These are phyloP conservation scores for Vitis amurensis DNA, from an alignment of 164 flowering plant genomes.

Conservation along the genomic window DNA sequence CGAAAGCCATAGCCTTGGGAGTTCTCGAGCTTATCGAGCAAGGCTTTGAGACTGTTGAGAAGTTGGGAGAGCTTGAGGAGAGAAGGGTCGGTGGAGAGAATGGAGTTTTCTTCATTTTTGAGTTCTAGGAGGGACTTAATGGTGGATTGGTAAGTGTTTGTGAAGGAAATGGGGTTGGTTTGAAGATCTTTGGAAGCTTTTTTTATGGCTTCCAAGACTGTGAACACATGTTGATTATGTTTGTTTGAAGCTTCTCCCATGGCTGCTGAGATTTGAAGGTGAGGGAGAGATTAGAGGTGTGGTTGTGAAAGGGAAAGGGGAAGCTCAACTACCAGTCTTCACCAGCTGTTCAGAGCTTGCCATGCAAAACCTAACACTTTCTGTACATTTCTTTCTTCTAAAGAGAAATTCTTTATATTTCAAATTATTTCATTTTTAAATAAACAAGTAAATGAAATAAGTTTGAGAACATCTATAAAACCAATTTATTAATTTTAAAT, in stretches of 20 bases:
- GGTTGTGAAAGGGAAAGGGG: no score
- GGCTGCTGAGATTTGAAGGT: background rate
- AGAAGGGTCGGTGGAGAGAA: conserved; percentile 13
- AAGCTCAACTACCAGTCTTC: no score
- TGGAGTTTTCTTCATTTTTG: background rate
- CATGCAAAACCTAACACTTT: no score
- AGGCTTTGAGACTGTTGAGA: conserved; percentile 16
- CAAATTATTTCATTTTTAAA: no score
- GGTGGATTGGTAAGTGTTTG: conserved; percentile 2
- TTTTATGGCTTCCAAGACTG: conserved; percentile 6
- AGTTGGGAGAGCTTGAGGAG: conserved; percentile 16
- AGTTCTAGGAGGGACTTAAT: conserved; percentile 20
- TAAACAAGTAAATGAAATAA: no score
- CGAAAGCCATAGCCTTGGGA: conserved; percentile 7
- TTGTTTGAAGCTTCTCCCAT: background rate
- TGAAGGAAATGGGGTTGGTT: conserved; percentile 5
- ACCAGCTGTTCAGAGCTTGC: no score
- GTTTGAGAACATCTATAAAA: no score
- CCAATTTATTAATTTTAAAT: no score
- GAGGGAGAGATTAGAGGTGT: background rate
- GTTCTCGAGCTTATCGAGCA: conserved; percentile 14
- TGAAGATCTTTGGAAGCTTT: conserved; percentile 16
- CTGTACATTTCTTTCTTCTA: no score
- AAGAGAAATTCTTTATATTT: no score
- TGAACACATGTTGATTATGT: background rate